Evolutionary conservation across 176 grass and related monocot species (phyloP), one percentile per base, ranked within the genome.

Genomic region (Juncus inflexus): DNA sequence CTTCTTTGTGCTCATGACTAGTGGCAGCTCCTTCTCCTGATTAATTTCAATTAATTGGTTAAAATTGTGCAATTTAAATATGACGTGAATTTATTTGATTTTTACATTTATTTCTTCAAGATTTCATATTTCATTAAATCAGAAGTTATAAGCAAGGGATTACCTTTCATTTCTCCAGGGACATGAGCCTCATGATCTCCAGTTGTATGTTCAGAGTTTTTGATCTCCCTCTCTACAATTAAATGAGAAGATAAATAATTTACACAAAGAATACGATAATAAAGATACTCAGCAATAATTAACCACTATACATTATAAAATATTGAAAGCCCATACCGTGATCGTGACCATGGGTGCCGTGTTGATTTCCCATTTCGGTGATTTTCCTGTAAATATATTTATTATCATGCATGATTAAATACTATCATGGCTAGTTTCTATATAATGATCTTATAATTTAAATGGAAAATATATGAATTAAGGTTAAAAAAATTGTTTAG

Each of bases 321-420:
- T 12, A 19, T 19, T 42, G 28, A 69, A 69, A 49, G 35, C 35
- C 19, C 19, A 37, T 3, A 58, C 9, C 9, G 54, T 37, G 4
- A 71, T 36, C 52, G 19, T 28, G 19, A 58, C 13, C 9, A 28
- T 71, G 55, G 15, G 19, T 28, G 1, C 68, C 68, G 2, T 43
- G 9, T 41, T 71, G 54, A 41, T 71, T 71, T 6, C 68, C 68
- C 68, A 71, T 71, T 60, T 54, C n/a, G 42, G n/a, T 71, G 19
- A 14, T n/a, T 47, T 71, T n/a, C 4, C 68, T 71, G 68, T 52
- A 71, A 47, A 28, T 28, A 28, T 28, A 28, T 8, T 57, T 35
- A n/a, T 28, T 3, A 71, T 71, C 68, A 60, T 42, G 37, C n/a
- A 57, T 71, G 19, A 0, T 47, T 47, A 47, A 47, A 6, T 47